These are phyloP conservation scores for Chenopodium quinoa DNA, from an alignment of 148 eudicot species.

Conservation along the genomic window DNA sequence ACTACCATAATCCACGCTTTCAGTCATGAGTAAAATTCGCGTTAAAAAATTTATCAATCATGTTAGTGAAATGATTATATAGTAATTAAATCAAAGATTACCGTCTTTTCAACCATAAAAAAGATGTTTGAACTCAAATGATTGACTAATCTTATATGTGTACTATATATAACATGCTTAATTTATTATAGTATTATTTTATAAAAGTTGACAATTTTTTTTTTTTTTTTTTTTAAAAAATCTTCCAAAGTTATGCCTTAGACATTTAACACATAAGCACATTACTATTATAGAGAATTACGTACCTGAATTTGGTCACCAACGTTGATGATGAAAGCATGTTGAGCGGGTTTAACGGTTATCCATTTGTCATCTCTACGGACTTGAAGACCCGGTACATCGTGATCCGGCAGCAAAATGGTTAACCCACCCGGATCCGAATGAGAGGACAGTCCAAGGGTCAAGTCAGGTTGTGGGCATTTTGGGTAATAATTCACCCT, in stretches of 20 bases:
- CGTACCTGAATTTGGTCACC: conserved; percentile 92
- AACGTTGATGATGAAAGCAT: conserved; percentile 80
- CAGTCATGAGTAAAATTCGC: neutral
- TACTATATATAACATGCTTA: neutral
- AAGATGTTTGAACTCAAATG: neutral
- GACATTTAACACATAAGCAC: too few species aligned
- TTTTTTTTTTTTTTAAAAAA: too few species aligned
- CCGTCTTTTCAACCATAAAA: too few species aligned
- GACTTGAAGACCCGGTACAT: conserved; percentile 84
- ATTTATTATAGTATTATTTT: too few species aligned
- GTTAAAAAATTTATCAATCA: neutral
- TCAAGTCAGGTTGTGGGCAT: conserved; percentile 91
- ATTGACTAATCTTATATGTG: neutral
- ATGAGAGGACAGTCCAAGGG: conserved; percentile 81
- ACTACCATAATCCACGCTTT: neutral
- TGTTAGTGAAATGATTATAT: neutral
- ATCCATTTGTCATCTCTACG: conserved; percentile 60
- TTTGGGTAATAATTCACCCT: conserved; percentile 79
- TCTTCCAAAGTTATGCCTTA: too few species aligned
- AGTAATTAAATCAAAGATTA: neutral
- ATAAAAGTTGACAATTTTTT: too few species aligned
- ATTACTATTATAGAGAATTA: neutral
- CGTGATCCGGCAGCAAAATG: conserved; percentile 63
- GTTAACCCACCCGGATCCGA: conserved; percentile 97
- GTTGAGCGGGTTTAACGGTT: conserved; percentile 73